Evolutionary conservation across 2,329 filamentous ascomycete species (phyloP), one percentile per base, ranked within the genome.

Genomic region (Colletotrichum truncatum): DNA sequence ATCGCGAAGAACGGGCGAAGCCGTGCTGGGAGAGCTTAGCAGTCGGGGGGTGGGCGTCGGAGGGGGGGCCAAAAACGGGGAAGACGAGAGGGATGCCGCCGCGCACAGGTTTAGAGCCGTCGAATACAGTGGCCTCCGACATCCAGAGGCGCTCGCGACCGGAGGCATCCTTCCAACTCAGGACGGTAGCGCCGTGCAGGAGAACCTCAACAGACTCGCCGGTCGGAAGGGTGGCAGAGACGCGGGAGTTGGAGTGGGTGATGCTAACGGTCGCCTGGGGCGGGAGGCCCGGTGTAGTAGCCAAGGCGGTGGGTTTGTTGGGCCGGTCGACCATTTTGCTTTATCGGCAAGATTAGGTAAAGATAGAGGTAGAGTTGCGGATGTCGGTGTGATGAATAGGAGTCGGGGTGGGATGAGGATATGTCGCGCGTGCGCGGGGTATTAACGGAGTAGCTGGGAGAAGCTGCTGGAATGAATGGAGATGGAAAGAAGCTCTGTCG

Each of bases 61-160:
- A 90, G 11, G 91, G 88, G 39, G 91, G 91, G 28, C 96, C 96
- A 76, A 99, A 99, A 76, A 94, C 94, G 8, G 95, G 95, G 76
- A 98, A 98, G 34, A 98, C 94, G 54, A 98, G 81, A 4, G 95
- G 95, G 71, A 98, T 93, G 12, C 95, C 95, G 61, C 96, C 96
- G 68, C 96, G 87, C 55, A 98, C 94, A 23, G 95, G 87, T 83
- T 97, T 97, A 71, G 86, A 90, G 55, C 96, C 95, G 75, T 98
- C 94, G 61, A 97, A 83, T 73, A 88, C 88, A 45, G 94, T 92
- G 63, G 85, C 89, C 67, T 94, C 88, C 79, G 92, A 96, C 70
- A 98, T 75, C 86, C 93, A 98, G 58, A 98, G 85, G 80, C 94
- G 94, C 82, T 98, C 94, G 60, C 88, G 81, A 49, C 92, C 92